A percentile compares a stretch with the other conserved stretches of the same genome.
Evolutionary conservation across 257 asterid genomes (phyloP).

Genomic region (Cynanchum wilfordii): DNA sequence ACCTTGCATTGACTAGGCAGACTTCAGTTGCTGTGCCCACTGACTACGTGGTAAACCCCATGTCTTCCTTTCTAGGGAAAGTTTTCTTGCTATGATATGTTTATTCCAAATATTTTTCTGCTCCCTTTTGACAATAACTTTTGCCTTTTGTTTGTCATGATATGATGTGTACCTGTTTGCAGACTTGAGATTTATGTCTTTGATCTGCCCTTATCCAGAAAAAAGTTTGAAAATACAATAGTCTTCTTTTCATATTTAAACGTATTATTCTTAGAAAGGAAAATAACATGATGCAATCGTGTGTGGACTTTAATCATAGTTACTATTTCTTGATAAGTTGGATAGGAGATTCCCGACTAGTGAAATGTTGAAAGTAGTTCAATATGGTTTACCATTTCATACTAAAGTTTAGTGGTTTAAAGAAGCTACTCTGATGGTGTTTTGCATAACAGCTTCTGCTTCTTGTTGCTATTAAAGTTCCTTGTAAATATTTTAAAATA

Average conservation of each 20-base stretch:
- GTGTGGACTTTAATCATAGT: neutral
- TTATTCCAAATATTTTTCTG: neutral
- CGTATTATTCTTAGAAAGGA: neutral
- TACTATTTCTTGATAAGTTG: neutral
- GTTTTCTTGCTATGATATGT: neutral
- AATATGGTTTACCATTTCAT: neutral
- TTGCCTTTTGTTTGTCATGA: neutral
- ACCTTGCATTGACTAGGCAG: slow-evolving; percentile 31
- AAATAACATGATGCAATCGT: neutral
- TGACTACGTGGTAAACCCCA: slow-evolving; percentile 36
- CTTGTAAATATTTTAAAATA: no score
- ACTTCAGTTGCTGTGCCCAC: slow-evolving; percentile 22
- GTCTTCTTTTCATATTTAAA: neutral
- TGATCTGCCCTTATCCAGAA: neutral
- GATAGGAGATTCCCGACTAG: neutral
- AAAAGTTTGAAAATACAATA: neutral
- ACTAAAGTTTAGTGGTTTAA: no score
- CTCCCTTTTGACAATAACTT: neutral
- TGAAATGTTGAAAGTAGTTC: neutral
- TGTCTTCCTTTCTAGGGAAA: neutral
- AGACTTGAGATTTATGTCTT: neutral
- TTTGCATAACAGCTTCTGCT: no score
- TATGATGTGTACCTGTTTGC: neutral
- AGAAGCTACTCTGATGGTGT: no score
- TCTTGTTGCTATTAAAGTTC: no score